Evolutionary conservation across 306 rosid genomes (phyloP), one percentile per base, ranked within the genome.

Genomic region (Castanospermum australe): DNA sequence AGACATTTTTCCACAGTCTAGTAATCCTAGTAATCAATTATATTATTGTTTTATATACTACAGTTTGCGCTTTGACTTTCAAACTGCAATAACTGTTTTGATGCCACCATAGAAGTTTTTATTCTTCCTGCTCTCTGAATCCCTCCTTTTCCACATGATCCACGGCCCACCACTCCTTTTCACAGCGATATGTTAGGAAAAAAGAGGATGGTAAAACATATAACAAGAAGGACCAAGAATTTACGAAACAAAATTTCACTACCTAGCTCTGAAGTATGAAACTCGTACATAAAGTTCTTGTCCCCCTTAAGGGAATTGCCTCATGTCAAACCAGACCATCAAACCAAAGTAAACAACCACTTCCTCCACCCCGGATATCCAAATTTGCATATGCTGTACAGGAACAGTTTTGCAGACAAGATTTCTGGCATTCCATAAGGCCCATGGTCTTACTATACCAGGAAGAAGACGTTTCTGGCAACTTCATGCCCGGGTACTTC

Each of bases 271-370:
- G 65, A 54, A 12, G 35, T 13, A 54, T 82, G 63, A 6, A 0
- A 80, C 54, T 32, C 60, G 60, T 12, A 81, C 15, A 52, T 64
- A 76, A 4, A 81, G 35, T 25, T 71, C 50, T 54, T 71, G 65
- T 54, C 63, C 64, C 15, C 33, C 35, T 2, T 14, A 1, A 55
- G 15, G 14, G 11, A 22, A 5, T 28, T 70, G 30, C 6, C 45
- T 66, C 42, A 66, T 66, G 75, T 66, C 81, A 10, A n/a, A 77
- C 0, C 17, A 77, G 17, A 5, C n/a, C 33, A 52, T 52, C 4
- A 6, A 77, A 52, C 81, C 81, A 77, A 22, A 77, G 22, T 5
- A 77, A n/a, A 24, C 75, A 77, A 9, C 75, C 81, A 77, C 67
- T 65, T 38, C 67, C 81, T 36, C 59, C 67, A 9, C n/a, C 47